Evolutionary conservation across 179 eudicot genomes (phyloP), one percentile per base, ranked within the genome.

Genomic region (Spinacia oleracea): DNA sequence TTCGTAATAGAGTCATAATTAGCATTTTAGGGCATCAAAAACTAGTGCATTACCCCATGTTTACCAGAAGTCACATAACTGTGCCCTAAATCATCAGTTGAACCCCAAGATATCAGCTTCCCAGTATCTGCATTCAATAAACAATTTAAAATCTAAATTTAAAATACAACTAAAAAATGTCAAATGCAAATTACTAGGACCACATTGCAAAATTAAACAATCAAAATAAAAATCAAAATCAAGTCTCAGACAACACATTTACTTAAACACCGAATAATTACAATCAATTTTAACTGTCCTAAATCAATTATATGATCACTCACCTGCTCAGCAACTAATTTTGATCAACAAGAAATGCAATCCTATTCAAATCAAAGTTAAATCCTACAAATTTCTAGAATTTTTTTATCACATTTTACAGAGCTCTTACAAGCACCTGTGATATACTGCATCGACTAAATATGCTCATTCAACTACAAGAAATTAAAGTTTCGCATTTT

Each of bases 31-130:
- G 63, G 38, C n/a, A 34, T 43, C 68, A 55, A 45, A 77, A 80
- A 71, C 77, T 42, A 31, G 8, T 56, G 77, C 78, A 82, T 76
- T 93, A 96, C 99, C 98, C 96, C 97, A 80, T 96, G 99, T 79
- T 90, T 96, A 66, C 99, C 99, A 9, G 97, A 89, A 51, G 99
- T 92, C 84, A 96, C 88, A 75, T 96, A 96, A 84, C 98, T 93
- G 80, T 91, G 99, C 83, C 99, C 98, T 70, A 89, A 85, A 85
- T 96, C 99, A 90, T 93, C 98, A 4, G 99, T 90, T 46, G 99
- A 96, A 72, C 99, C 99, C 99, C 99, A 96, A 66, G 99, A 93
- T 70, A 96, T 90, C 48, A 93, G 91, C 88, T 90, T 93, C 55
- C 99, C 98, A 16, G 89, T 72, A 72, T 92, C 98, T 96, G 58